Conservation (phyloP, 352 stramenopile species). For the Phytophthora europaea region DNA sequence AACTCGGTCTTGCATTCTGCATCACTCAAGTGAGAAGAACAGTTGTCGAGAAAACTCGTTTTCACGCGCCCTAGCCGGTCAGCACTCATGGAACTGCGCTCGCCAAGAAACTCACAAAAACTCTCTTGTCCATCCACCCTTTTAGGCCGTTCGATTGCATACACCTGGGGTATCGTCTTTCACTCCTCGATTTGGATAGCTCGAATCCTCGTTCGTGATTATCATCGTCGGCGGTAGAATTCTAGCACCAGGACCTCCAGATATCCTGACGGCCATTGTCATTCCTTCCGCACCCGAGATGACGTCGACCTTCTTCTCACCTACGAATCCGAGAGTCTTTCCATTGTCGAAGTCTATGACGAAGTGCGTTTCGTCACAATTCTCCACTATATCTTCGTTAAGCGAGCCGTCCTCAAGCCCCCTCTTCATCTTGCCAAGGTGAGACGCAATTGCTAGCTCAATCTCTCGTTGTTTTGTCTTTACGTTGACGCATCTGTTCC, state of each 20-base stretch:
- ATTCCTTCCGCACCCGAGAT: background rate
- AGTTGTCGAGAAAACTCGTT: too few relatives aligned
- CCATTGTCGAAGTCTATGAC: background rate
- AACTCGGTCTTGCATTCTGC: too few relatives aligned
- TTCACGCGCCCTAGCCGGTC: too few relatives aligned
- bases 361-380: background rate
- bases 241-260: background rate
- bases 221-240: background rate
- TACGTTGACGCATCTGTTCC: background rate
- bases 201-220: background rate
- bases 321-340: background rate
- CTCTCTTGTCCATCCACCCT: too few relatives aligned
- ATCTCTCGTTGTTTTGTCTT: too few relatives aligned
- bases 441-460: too few relatives aligned
- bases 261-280: background rate
- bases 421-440: too few relatives aligned
- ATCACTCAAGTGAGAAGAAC: too few relatives aligned
- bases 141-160: too few relatives aligned
- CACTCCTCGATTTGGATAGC: background rate
- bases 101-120: too few relatives aligned
- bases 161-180: too few relatives aligned
- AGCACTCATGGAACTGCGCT: too few relatives aligned
- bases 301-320: background rate
- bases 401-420: background rate
- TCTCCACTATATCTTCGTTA: background rate